Evolutionary conservation across 352 stramenopile species (phyloP), one percentile per base, ranked within the genome.

Genomic region (Phytopythium aichiense): DNA sequence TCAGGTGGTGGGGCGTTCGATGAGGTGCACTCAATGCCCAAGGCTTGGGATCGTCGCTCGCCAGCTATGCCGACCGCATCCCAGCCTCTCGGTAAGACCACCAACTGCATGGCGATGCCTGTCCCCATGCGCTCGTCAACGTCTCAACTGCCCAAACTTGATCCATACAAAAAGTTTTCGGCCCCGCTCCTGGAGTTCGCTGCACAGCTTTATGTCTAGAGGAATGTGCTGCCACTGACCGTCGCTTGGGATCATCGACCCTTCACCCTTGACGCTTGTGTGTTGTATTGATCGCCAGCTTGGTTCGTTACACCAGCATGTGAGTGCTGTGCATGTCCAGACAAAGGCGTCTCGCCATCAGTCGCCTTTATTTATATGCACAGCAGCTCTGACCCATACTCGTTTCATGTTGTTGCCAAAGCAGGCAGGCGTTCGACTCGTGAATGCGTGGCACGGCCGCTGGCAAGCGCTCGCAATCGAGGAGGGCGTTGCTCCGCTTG

Each of bases 1-100:
- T 89, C 61, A 81, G 63, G 37, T 87, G 73, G 73, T 74, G 65
- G 64, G 69, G 74, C 16, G 57, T 76, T 25, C 61, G 56, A 25
- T 78, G 42, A 51, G 15, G n/a, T 30, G 7, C 7, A 15, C 35
- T 59, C 16, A 8, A 37, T 25, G 35, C 15, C 28, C 13, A 7
- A n/a, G n/a, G 16, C 35, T 45, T 15, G 35, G 35, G 15, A 13
- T n/a, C 22, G 33, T 57, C 51, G 30, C 30, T 45, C 30, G 30
- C 31, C 30, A 38, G 2, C 20, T 31, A 16, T n/a, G 31, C 30
- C 30, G 13, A 57, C 31, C 30, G 31, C 31, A 4, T n/a, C n/a
- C 31, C 28, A 38, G 28, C 16, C 28, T 22, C 11, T 18, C 16
- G 48, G 48, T 54, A 54, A 7, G 48, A 33, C 16, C 28, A 18